phyloP scores from a whole-genome alignment of 2,329 filamentous ascomycete species.

The Botryotinia calthae region DNA sequence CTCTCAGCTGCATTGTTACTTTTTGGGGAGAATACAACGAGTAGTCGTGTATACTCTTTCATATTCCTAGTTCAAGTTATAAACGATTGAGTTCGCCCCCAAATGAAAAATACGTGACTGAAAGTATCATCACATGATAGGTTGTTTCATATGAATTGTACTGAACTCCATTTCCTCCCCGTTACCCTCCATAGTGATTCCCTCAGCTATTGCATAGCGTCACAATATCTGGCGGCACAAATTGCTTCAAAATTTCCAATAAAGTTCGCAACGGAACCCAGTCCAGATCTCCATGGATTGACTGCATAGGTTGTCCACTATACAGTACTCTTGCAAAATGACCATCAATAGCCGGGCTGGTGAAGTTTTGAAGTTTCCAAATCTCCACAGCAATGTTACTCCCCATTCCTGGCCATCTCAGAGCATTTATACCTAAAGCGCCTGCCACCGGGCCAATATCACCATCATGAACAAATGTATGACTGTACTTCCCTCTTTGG shows the following conservation, averaged over 20 bases:
- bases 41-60: background rate
- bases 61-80: background rate
- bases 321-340: conserved; percentile 36
- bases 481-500: conserved; percentile 26
- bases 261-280: conserved; percentile 29
- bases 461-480: conserved; percentile 42
- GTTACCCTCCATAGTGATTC: background rate
- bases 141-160: background rate
- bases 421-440: conserved; percentile 39
- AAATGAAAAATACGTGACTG: background rate
- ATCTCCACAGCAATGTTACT: conserved; percentile 43
- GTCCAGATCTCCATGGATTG: conserved; percentile 31
- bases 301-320: conserved; percentile 31
- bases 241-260: conserved; percentile 25
- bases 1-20: background rate
- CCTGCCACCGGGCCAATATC: conserved; percentile 38
- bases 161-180: too few species aligned
- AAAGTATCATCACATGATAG: background rate
- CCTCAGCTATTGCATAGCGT: conserved; percentile 13
- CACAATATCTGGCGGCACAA: conserved; percentile 31
- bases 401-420: conserved; percentile 44
- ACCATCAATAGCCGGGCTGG: background rate
- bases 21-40: background rate
- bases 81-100: background rate
- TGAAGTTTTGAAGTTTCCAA: conserved; percentile 35